phyloP scores from a whole-genome alignment of 257 asterid genomes.

The Plantago major region DNA sequence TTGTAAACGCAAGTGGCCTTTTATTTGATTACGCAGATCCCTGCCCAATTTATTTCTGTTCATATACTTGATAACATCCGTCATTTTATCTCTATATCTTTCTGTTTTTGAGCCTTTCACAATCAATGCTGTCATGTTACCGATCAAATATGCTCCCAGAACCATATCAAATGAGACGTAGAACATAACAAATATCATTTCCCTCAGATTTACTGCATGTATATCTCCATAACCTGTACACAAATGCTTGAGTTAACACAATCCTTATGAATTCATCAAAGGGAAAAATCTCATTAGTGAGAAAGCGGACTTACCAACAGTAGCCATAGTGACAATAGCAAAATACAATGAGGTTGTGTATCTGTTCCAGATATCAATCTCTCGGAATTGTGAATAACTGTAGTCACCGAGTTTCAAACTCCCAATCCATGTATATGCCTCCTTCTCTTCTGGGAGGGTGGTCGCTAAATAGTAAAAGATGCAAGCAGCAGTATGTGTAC shows the following conservation, averaged over 20 bases:
- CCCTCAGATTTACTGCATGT: conserved; percentile 90
- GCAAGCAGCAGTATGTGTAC: conserved; percentile 98
- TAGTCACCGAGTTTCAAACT: conserved; percentile 81
- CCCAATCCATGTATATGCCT: conserved; percentile 96
- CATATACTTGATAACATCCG: conserved; percentile 72
- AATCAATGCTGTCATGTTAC: conserved; percentile 96
- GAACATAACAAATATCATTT: conserved; percentile 89
- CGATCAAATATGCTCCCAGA: conserved; percentile 89
- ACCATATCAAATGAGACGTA: conserved; percentile 90
- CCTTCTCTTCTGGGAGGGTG: conserved; percentile 65
- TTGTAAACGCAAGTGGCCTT: conserved; percentile 85
- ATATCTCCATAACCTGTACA: conserved; percentile 90
- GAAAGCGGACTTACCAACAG: conserved; percentile 62
- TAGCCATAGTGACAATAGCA: conserved; percentile 95
- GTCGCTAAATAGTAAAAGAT: conserved; percentile 91
- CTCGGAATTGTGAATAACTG: conserved; percentile 67
- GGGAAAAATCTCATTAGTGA: not conserved
- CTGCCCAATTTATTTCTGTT: conserved; percentile 71
- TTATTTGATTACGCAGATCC: conserved; percentile 72
- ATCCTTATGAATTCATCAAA: not conserved
- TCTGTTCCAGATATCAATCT: conserved; percentile 73
- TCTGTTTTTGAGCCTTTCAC: conserved; percentile 94
- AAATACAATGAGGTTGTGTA: conserved; percentile 81
- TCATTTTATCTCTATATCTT: conserved; percentile 83
- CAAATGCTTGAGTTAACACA: conserved; percentile 2